Evolutionary conservation across 306 rosid genomes (phyloP).

Genomic region (Sophora flavescens): DNA sequence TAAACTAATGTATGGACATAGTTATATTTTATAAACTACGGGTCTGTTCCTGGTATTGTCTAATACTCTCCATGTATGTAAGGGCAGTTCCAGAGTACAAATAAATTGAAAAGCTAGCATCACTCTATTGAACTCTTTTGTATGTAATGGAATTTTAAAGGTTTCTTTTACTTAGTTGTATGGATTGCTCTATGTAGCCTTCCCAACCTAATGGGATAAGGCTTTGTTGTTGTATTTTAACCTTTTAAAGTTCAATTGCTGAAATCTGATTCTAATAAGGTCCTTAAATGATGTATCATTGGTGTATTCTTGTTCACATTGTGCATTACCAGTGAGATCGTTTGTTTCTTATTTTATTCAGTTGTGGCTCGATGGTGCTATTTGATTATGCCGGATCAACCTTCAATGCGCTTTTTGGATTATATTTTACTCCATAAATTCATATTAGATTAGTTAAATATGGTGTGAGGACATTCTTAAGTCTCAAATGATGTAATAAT

Average conservation of each 20-base stretch:
- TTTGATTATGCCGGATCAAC: too few species aligned
- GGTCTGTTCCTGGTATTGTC: slow-evolving; percentile 38
- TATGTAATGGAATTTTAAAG: slow-evolving; percentile 31
- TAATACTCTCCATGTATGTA: slow-evolving; percentile 24
- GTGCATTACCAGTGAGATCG: not conserved
- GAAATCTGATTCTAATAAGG: not conserved
- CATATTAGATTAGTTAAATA: not conserved
- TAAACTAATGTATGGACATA: slow-evolving; percentile 39
- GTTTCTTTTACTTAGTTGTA: slow-evolving; percentile 18
- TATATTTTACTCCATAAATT: not conserved
- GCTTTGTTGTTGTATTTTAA: not conserved
- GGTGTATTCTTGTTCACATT: not conserved
- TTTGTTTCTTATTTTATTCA: too few species aligned
- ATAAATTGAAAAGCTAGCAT: slow-evolving; percentile 37
- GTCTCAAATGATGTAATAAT: not conserved
- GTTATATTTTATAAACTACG: slow-evolving; percentile 42
- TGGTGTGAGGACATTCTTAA: not conserved
- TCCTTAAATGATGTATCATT: slow-evolving; percentile 15
- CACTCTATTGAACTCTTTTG: slow-evolving; percentile 10
- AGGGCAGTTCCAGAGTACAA: slow-evolving; percentile 25
- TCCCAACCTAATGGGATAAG: not conserved
- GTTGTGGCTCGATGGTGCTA: too few species aligned
- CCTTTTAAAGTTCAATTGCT: not conserved
- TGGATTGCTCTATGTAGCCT: slow-evolving; percentile 14
- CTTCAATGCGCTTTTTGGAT: too few species aligned